Conservation (phyloP, 129 eudicot genomes). For the Sambucus nigra region DNA sequence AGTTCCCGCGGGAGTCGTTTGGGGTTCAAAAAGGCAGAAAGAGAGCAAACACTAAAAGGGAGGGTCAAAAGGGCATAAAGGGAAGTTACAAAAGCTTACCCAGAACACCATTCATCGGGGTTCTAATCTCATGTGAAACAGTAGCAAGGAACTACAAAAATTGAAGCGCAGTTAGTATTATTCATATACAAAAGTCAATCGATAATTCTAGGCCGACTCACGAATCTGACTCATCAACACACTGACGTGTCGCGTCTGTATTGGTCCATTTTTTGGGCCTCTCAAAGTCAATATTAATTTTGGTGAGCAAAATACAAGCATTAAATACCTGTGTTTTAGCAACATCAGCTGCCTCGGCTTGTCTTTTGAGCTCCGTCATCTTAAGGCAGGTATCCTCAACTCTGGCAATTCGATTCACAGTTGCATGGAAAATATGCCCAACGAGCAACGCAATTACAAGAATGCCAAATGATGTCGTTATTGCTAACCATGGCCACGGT, state of each 20-base stretch:
- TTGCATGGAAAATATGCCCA: constrained; percentile 48
- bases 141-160: constrained; percentile 64
- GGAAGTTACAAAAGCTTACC: constrained; percentile 22
- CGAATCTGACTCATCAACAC: no score
- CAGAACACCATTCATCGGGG: constrained; percentile 88
- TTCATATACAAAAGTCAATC: neutral
- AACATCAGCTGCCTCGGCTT: constrained; percentile 87
- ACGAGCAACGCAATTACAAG: constrained; percentile 39
- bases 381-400: constrained; percentile 57
- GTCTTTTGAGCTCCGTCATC: constrained; percentile 56
- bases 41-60: no score
- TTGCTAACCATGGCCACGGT: constrained; percentile 38
- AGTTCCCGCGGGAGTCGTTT: neutral
- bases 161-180: constrained; percentile 6
- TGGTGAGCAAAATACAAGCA: no score
- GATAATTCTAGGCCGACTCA: no score
- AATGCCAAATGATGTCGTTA: constrained; percentile 26
- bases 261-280: no score
- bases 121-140: constrained; percentile 81
- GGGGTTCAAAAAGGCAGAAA: neutral
- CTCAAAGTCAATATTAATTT: no score
- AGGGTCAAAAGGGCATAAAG: no score
- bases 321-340: constrained; percentile 70
- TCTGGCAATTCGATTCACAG: constrained; percentile 49
- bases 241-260: no score